Evolutionary conservation across 306 rosid genomes (phyloP), one percentile per base, ranked within the genome.

Genomic region (Gillenia trifoliata): DNA sequence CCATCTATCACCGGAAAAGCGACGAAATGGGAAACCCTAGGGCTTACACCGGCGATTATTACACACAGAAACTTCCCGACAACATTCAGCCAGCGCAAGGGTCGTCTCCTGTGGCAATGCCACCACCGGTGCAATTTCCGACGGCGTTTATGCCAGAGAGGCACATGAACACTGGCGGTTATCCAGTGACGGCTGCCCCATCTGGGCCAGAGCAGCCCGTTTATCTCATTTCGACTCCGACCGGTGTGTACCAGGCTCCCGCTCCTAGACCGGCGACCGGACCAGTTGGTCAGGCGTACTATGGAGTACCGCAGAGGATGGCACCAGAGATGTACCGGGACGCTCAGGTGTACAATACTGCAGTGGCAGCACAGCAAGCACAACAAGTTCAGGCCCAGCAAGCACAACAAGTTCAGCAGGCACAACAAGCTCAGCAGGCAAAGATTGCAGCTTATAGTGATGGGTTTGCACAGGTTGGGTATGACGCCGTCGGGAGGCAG

Each of bases 161-260:
- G 69, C 90, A 87, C 10, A 77, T 83, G 78, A 80, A 68, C 50
- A 63, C 81, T 12, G 69, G 88, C 8, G 89, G 82, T 68, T 88
- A 84, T 59, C 64, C 89, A 31, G 3, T 87, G 28, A 62, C 79
- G 15, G 71, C 70, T 12, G 71, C 74, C 31, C 80, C 72, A 33
- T 22, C 81, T 11, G 88, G 86, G 20, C 45, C 77, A 8, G 90
- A 89, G 56, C 93, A 76, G 45, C 92, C 86, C n/a, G 82, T 93
- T 50, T 93, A 88, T 82, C 70, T 88, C 68, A 75, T 93, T 62
- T 84, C 79, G 26, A 88, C 93, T 1, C 86, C 86, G 1, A 67
- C 82, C 0, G 97, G 93, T 7, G 55, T 89, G 2, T 88, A 76
- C 56, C 98, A 93, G 66, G 91, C 96, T 12, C 23, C 61, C 19